These are phyloP conservation scores for Suillus fuscotomentosus DNA, from an alignment of 768 basidiomycete genomes.

Conservation along the genomic window DNA sequence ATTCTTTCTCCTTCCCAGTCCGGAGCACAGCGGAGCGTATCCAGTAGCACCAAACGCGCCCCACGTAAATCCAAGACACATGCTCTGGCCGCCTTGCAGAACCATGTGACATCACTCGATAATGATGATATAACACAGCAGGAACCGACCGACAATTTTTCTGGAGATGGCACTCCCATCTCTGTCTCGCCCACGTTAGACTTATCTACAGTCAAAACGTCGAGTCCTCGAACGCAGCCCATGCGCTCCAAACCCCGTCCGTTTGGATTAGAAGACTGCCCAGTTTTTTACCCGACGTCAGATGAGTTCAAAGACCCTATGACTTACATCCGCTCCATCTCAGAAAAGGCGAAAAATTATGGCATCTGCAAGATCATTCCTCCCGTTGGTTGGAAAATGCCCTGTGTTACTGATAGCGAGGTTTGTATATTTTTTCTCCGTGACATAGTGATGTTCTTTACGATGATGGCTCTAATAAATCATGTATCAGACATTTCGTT, in stretches of 20 bases:
- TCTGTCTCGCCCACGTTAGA: slow-evolving; percentile 63
- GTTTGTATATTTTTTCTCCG: slow-evolving; percentile 42
- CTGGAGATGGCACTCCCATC: slow-evolving; percentile 54
- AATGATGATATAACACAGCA: slow-evolving; percentile 45
- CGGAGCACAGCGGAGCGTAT: slow-evolving; percentile 34
- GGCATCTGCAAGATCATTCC: slow-evolving; percentile 98
- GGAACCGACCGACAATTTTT: slow-evolving; percentile 46
- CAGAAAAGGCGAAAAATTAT: slow-evolving; percentile 64
- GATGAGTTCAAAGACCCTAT: slow-evolving; percentile 95
- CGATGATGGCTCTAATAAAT: slow-evolving; percentile 18
- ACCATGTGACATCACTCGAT: slow-evolving; percentile 54
- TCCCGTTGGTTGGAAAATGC: slow-evolving; percentile 92
- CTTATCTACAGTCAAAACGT: slow-evolving; percentile 69
- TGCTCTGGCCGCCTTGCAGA: slow-evolving; percentile 75
- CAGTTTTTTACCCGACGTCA: slow-evolving; percentile 81
- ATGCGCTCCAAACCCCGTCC: slow-evolving; percentile 52
- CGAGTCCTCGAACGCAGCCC: slow-evolving; percentile 44
- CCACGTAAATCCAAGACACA: slow-evolving; percentile 92
- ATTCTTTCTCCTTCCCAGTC: slow-evolving; percentile 33
- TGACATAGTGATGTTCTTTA: slow-evolving; percentile 23
- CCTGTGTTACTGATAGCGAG: slow-evolving; percentile 93
- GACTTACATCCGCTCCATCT: slow-evolving; percentile 85
- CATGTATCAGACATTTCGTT: slow-evolving; percentile 70
- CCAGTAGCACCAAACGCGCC: slow-evolving; percentile 59
- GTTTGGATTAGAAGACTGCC: slow-evolving; percentile 88